Evolutionary conservation across 2,329 filamentous ascomycete species (phyloP).

Genomic region (Aureobasidium namibiae): DNA sequence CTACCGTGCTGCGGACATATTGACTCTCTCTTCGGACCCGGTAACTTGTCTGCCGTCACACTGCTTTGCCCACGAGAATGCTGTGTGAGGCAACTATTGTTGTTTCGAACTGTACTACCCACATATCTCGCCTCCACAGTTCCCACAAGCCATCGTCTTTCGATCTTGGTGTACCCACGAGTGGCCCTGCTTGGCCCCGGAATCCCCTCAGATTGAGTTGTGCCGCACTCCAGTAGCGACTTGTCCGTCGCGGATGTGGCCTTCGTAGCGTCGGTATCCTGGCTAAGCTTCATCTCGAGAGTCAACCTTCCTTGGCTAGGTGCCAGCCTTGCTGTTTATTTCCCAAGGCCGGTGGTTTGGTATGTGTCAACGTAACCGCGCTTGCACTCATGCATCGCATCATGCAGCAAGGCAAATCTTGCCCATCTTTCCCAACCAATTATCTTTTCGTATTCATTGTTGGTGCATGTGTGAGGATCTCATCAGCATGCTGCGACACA

Average conservation of each 20-base stretch:
- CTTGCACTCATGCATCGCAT: neutral
- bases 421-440: neutral
- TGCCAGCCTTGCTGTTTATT: neutral
- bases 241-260: neutral
- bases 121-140: neutral
- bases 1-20: neutral
- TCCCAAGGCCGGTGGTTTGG: neutral
- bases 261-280: neutral
- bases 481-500: neutral
- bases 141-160: neutral
- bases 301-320: neutral
- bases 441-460: neutral
- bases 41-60: neutral
- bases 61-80: constrained; percentile 2
- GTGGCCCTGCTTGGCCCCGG: neutral
- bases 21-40: neutral
- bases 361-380: constrained; percentile 1
- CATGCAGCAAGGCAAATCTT: constrained; percentile 5
- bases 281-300: neutral
- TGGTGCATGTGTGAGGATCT: constrained; percentile 1
- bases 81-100: neutral
- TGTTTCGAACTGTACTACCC: constrained; percentile 1
- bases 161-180: neutral
- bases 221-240: neutral
- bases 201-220: constrained; percentile 10